Percentiles rank a stretch among this genome's conserved stretches.
phyloP scores from a whole-genome alignment of 2,329 filamentous ascomycete species.

The Penicillium hordei region DNA sequence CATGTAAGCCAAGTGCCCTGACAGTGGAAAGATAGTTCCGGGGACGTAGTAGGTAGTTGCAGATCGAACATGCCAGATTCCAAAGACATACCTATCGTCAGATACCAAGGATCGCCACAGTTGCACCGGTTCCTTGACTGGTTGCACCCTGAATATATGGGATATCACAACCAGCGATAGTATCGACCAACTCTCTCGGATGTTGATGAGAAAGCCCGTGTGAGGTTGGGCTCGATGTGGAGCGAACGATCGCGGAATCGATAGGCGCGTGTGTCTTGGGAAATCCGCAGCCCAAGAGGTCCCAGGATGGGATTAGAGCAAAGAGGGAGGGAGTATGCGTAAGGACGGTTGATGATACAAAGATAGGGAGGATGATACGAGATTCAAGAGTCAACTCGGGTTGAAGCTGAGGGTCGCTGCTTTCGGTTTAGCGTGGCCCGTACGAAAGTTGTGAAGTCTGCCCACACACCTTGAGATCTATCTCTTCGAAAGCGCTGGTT shows the following conservation, averaged over 20 bases:
- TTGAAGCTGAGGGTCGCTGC: slow-evolving; percentile 43
- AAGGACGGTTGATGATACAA: slow-evolving; percentile 32
- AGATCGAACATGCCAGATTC: slow-evolving; percentile 22
- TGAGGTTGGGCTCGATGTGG: slow-evolving; percentile 11
- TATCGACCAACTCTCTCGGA: slow-evolving; percentile 26
- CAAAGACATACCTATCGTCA: slow-evolving; percentile 43
- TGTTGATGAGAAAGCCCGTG: slow-evolving; percentile 25
- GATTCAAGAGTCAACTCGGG: slow-evolving; percentile 32
- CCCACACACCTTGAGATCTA: slow-evolving; percentile 22
- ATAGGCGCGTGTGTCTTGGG: slow-evolving; percentile 20
- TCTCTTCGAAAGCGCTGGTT: background rate
- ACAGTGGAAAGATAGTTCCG: slow-evolving; percentile 21
- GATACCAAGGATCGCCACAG: slow-evolving; percentile 45
- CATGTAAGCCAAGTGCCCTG: slow-evolving; percentile 34
- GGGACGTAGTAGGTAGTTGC: slow-evolving; percentile 14
- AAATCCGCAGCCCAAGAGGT: slow-evolving; percentile 28
- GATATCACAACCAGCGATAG: slow-evolving; percentile 34
- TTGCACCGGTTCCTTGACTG: slow-evolving; percentile 38
- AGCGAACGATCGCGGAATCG: slow-evolving; percentile 24
- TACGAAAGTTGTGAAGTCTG: slow-evolving; percentile 26
- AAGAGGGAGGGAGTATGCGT: slow-evolving; percentile 20
- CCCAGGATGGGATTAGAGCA: slow-evolving; percentile 28
- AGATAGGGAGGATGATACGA: slow-evolving; percentile 34
- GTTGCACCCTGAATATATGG: slow-evolving; percentile 33
- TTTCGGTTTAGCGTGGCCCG: slow-evolving; percentile 42